These are phyloP conservation scores for Nemophila menziesii DNA, from an alignment of 257 asterid genomes.

Conservation along the genomic window DNA sequence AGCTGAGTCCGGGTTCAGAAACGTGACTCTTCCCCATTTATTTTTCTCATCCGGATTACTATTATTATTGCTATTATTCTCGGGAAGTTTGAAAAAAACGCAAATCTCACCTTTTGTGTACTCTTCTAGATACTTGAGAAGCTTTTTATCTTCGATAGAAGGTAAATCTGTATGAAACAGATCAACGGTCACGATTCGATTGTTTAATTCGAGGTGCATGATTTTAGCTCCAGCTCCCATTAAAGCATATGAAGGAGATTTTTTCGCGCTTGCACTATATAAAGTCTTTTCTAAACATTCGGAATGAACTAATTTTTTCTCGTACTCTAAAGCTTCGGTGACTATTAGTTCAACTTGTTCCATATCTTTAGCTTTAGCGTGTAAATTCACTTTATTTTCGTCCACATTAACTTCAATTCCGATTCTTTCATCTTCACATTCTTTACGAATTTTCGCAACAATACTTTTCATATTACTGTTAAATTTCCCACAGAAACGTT, in stretches of 20 bases:
- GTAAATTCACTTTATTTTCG: slow-evolving; percentile 43
- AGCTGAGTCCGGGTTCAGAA: slow-evolving; percentile 77
- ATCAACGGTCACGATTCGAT: slow-evolving; percentile 68
- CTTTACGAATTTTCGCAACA: slow-evolving; percentile 46
- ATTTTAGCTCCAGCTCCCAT: slow-evolving; percentile 93
- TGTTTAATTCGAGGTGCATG: slow-evolving; percentile 79
- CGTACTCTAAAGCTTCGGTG: slow-evolving; percentile 42
- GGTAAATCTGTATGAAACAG: slow-evolving; percentile 35
- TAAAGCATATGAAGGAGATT: slow-evolving; percentile 52
- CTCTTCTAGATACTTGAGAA: slow-evolving; percentile 54
- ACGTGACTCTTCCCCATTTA: slow-evolving; percentile 85
- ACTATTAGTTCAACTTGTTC: slow-evolving; percentile 38
- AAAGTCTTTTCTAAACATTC: slow-evolving; percentile 74
- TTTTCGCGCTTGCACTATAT: slow-evolving; percentile 45
- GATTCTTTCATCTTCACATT: slow-evolving; percentile 51
- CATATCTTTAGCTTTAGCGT: slow-evolving; percentile 62
- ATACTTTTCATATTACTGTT: slow-evolving; percentile 34
- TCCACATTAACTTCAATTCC: slow-evolving; percentile 59
- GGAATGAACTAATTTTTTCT: slow-evolving; percentile 40
- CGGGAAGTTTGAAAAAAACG: slow-evolving; percentile 30
- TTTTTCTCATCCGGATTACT: slow-evolving; percentile 49
- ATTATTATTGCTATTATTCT: too few relatives aligned
- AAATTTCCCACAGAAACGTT: slow-evolving; percentile 72
- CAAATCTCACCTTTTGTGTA: slow-evolving; percentile 44
- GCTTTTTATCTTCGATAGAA: slow-evolving; percentile 50